Evolutionary conservation across 2,329 filamentous ascomycete genomes (phyloP).

Genomic region (Bipolaris victoriae): DNA sequence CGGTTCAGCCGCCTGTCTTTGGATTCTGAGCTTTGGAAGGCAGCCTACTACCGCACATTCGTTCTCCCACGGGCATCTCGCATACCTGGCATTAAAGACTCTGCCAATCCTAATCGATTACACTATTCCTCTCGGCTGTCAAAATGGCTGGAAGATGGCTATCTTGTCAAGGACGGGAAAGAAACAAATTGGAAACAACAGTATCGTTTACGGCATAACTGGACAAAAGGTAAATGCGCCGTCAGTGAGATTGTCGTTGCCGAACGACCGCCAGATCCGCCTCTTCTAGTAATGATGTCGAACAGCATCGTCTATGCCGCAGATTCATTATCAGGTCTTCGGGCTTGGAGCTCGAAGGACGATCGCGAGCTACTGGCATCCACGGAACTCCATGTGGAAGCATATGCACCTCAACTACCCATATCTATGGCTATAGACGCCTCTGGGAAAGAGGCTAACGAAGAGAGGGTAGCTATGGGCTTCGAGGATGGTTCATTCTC

Average conservation of each 20-base stretch:
- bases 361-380: slow-evolving; percentile 65
- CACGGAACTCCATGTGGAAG: slow-evolving; percentile 31
- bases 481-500: slow-evolving; percentile 60
- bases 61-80: slow-evolving; percentile 80
- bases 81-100: slow-evolving; percentile 69
- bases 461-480: slow-evolving; percentile 43
- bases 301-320: slow-evolving; percentile 80
- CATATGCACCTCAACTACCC: slow-evolving; percentile 50
- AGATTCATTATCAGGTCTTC: slow-evolving; percentile 71
- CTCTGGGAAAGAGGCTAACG: slow-evolving; percentile 30
- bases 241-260: slow-evolving; percentile 76
- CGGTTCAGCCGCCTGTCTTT: slow-evolving; percentile 74
- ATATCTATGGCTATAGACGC: slow-evolving; percentile 70
- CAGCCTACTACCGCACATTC: slow-evolving; percentile 84
- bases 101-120: slow-evolving; percentile 46
- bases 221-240: slow-evolving; percentile 80
- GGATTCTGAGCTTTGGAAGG: slow-evolving; percentile 91
- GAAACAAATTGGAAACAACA: slow-evolving; percentile 82
- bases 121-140: slow-evolving; percentile 63
- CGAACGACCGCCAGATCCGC: slow-evolving; percentile 59
- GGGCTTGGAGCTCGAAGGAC: slow-evolving; percentile 75
- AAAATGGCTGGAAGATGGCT: slow-evolving; percentile 67
- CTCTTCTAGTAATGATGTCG: slow-evolving; percentile 75
- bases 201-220: slow-evolving; percentile 89
- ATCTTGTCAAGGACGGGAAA: slow-evolving; percentile 58